Conservation (phyloP, 2,329 filamentous ascomycete species). For the Colletotrichum sidae region DNA sequence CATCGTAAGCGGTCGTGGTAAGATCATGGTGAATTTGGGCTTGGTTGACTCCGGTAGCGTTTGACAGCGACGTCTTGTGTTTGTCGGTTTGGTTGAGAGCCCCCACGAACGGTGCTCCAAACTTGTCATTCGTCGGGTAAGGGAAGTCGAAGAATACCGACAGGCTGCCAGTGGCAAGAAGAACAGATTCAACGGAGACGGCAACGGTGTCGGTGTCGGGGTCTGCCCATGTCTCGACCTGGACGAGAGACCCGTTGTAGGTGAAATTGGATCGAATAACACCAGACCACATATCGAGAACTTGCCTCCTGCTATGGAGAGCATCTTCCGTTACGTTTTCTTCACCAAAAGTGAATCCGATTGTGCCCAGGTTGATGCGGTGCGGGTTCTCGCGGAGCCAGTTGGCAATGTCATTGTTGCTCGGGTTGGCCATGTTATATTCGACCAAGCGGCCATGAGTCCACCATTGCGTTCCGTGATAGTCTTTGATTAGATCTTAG, state of each 20-base stretch:
- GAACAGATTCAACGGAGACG: constrained; percentile 54
- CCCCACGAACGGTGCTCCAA: constrained; percentile 66
- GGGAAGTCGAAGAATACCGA: constrained; percentile 66
- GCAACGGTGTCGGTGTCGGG: constrained; percentile 59
- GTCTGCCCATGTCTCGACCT: constrained; percentile 58
- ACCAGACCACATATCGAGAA: constrained; percentile 61
- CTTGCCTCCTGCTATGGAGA: constrained; percentile 53
- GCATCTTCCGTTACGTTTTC: constrained; percentile 53
- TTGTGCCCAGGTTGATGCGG: constrained; percentile 60
- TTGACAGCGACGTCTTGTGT: constrained; percentile 53
- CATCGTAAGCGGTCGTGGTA: constrained; percentile 55
- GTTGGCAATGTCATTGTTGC: constrained; percentile 53
- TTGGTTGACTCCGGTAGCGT: constrained; percentile 38
- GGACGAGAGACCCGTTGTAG: constrained; percentile 51
- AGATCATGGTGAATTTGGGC: constrained; percentile 57
- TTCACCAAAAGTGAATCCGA: constrained; percentile 58
- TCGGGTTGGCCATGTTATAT: constrained; percentile 55
- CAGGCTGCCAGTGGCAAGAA: constrained; percentile 52
- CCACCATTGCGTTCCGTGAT: constrained; percentile 56
- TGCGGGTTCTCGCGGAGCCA: constrained; percentile 63
- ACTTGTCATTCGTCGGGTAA: constrained; percentile 61
- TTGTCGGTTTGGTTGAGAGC: constrained; percentile 59
- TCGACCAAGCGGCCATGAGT: constrained; percentile 55
- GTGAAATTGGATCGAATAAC: constrained; percentile 56
- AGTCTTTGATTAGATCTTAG: constrained; percentile 42